phyloP scores from a whole-genome alignment of 2,329 filamentous ascomycete genomes.

The Diplocarpon mali region DNA sequence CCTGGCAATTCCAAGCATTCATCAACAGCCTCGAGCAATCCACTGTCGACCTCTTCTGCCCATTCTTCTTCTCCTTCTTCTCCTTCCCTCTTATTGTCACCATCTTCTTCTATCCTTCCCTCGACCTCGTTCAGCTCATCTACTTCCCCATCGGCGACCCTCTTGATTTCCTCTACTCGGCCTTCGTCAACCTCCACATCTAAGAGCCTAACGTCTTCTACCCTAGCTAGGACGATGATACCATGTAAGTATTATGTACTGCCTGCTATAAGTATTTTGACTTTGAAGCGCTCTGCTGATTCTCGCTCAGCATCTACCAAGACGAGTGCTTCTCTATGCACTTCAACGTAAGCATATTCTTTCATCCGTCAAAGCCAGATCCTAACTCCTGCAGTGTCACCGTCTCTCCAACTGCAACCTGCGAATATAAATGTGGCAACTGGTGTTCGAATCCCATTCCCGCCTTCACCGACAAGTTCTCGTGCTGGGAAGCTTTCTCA shows the following conservation, averaged over 20 bases:
- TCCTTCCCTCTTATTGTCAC: no score
- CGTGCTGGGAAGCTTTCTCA: constrained; percentile 32
- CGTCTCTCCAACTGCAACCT: constrained; percentile 32
- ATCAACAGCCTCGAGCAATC: not conserved
- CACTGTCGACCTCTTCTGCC: no score
- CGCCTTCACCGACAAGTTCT: constrained; percentile 33
- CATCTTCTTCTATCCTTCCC: no score
- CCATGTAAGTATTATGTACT: no score
- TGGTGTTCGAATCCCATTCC: constrained; percentile 43
- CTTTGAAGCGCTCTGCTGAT: not conserved
- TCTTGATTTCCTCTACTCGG: constrained; percentile 2
- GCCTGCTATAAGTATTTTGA: no score
- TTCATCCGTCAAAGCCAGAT: not conserved
- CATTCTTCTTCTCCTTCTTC: no score
- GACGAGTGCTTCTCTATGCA: constrained; percentile 35
- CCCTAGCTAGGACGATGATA: not conserved
- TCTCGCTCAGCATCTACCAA: constrained; percentile 25
- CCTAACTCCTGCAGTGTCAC: constrained; percentile 9
- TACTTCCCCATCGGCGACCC: not conserved
- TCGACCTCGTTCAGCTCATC: not conserved
- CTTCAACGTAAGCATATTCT: constrained; percentile 28
- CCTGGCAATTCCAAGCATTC: not conserved
- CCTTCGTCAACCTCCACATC: not conserved
- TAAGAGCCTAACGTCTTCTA: not conserved
- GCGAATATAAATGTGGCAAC: constrained; percentile 43